Percentiles rank a stretch among this genome's conserved stretches.
Evolutionary conservation across 768 basidiomycete species (phyloP).

Genomic region (Pleurotus citrinopileatus): DNA sequence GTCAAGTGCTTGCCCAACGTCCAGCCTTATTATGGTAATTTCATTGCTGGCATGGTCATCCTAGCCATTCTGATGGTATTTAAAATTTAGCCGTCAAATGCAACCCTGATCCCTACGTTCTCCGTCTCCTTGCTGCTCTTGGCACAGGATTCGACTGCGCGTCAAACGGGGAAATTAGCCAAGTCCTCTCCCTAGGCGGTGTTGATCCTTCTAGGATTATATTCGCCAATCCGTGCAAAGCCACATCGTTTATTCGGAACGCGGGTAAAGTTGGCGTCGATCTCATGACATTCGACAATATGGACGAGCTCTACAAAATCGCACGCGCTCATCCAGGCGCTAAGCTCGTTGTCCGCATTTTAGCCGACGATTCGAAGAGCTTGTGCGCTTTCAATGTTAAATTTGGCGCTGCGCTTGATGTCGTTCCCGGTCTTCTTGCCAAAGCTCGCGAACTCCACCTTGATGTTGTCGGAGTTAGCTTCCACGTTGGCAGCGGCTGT

Average conservation of each 20-base stretch:
- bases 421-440: conserved; percentile 75
- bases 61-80: conserved; percentile 18
- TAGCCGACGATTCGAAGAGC: conserved; percentile 97
- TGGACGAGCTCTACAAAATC: conserved; percentile 94
- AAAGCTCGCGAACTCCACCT: conserved; percentile 78
- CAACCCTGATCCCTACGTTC: conserved; percentile 94
- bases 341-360: conserved; percentile 87
- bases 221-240: conserved; percentile 99
- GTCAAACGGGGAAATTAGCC: conserved; percentile 87
- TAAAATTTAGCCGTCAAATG: conserved; percentile 81
- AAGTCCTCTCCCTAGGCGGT: conserved; percentile 71
- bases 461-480: conserved; percentile 91
- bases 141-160: conserved; percentile 98
- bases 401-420: conserved; percentile 87
- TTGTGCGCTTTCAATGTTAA: conserved; percentile 93
- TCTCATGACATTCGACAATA: conserved; percentile 98
- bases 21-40: conserved; percentile 91
- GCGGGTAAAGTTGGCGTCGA: conserved; percentile 79
- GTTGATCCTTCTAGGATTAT: conserved; percentile 83
- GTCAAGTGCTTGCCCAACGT: conserved; percentile 70
- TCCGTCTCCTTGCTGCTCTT: conserved; percentile 85
- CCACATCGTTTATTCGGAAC: conserved; percentile 86
- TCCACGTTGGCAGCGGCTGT: conserved; percentile 97
- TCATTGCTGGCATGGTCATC: conserved; percentile 4
- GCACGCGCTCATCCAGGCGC: conserved; percentile 77